Base-by-base conservation (phyloP, 2,329 filamentous ascomycete species). In the Sclerotinia minor region DNA sequence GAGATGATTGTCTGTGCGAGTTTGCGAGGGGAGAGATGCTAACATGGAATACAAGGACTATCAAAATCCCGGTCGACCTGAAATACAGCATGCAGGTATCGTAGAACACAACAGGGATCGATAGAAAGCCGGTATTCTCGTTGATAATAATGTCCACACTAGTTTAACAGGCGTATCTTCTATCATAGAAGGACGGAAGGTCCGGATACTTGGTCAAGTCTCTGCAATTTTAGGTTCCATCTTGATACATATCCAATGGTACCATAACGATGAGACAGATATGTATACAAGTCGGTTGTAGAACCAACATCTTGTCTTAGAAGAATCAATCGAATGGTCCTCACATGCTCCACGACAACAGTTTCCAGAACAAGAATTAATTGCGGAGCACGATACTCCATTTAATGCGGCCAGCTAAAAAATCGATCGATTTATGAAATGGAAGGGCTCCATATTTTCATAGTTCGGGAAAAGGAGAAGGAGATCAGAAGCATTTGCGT, bases 1-100 rank as follows among this genome's bases (percentile, higher is more conserved):
- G 35, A 41, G 57, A 60, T 60, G 24, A 47, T 60, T 49, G 58
- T 60, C 44, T 60, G 58, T 60, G 58, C 58, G 44, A 60, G 26
- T 11, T 38, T 11, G 38, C 38, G 11, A 38, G 15, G 15, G 15
- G 3, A 29, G 44, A 32, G 24, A 59, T 59, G 26, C 38, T 58
- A 29, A 58, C 19, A 26, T 32, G 32, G 52, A 57, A 32, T n/a
- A 52, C 50, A 35, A n/a, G 7, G 19, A 32, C 24, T 32, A 29
- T 59, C 55, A 21, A 45, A 45, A 59, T 21, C 58, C 58, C 24
- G 24, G 58, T 60, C 58, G 29, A 35, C 58, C 58, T 60, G 26
- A 35, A 41, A 17, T 41, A 41, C 38, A 17, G 8, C 32, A 49
- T 60, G 58, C 58, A 49, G 29, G 58, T 29, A 60, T 47, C 15